These are phyloP conservation scores for Paramecium octaurelia DNA, from an alignment of 73 alveolate species.

Conservation along the genomic window DNA sequence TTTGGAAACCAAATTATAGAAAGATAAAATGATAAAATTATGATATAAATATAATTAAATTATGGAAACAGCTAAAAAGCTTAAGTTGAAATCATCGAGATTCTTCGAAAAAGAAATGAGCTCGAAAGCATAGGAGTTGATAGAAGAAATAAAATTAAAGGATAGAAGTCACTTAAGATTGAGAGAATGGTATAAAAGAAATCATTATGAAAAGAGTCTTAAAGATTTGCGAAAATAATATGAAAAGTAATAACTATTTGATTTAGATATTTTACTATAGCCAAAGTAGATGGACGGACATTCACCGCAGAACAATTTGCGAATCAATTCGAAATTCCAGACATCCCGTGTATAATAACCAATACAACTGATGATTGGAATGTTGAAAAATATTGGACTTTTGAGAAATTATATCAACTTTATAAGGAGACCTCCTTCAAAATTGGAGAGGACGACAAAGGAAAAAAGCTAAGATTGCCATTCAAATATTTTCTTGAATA, in stretches of 20 bases:
- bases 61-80: slow-evolving; percentile 34
- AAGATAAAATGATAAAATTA: not conserved
- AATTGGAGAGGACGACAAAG: slow-evolving; percentile 89
- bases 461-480: slow-evolving; percentile 74
- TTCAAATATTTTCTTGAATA: slow-evolving; percentile 75
- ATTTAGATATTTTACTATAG: slow-evolving; percentile 44
- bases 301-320: slow-evolving; percentile 70
- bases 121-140: not conserved
- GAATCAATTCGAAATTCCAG: slow-evolving; percentile 67
- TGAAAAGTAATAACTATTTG: not conserved
- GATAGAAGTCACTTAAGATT: slow-evolving; percentile 20
- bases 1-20: not conserved
- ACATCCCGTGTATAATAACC: slow-evolving; percentile 66
- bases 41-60: not conserved
- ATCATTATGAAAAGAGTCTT: not conserved
- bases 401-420: slow-evolving; percentile 51
- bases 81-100: slow-evolving; percentile 14
- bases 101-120: slow-evolving; percentile 35
- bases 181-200: slow-evolving; percentile 29
- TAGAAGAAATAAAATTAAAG: not conserved
- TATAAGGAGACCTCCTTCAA: slow-evolving; percentile 64
- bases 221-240: not conserved
- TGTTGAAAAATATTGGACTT: slow-evolving; percentile 71
- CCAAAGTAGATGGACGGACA: slow-evolving; percentile 40
- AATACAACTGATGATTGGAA: slow-evolving; percentile 73